These are phyloP conservation scores for Conticribra weissflogii DNA, from an alignment of 108 stramenopile genomes.

Conservation along the genomic window DNA sequence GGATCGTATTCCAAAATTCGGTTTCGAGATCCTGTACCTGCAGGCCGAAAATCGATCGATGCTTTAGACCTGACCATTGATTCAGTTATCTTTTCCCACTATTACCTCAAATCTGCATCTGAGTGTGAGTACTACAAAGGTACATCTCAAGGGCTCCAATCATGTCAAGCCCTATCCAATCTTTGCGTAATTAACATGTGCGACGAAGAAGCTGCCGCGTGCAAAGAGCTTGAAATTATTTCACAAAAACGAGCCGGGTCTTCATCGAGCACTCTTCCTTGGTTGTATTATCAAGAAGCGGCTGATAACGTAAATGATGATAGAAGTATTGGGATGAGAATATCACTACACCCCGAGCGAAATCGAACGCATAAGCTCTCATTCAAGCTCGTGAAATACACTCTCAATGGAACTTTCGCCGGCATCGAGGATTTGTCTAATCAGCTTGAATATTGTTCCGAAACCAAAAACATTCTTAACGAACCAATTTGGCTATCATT, in stretches of 20 bases:
- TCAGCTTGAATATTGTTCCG: conserved; percentile 65
- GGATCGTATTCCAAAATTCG: conserved; percentile 26
- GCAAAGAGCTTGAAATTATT: conserved; percentile 46
- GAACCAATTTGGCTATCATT: conserved; percentile 41
- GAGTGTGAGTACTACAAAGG: conserved; percentile 56
- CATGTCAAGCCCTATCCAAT: conserved; percentile 72
- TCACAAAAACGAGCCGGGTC: too few species aligned
- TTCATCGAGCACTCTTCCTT: conserved; percentile 67
- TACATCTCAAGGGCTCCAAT: conserved; percentile 9
- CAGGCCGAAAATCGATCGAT: conserved; percentile 4
- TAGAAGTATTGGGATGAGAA: conserved; percentile 55
- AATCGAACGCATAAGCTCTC: conserved; percentile 24
- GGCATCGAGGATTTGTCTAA: conserved; percentile 61
- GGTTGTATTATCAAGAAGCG: conserved; percentile 63
- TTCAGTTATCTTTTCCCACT: conserved; percentile 58
- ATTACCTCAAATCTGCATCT: conserved; percentile 48
- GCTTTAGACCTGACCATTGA: conserved; percentile 15
- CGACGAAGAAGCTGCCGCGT: conserved; percentile 52
- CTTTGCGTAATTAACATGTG: conserved; percentile 75
- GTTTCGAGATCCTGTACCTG: conserved; percentile 22
- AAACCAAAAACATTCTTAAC: conserved; percentile 24
- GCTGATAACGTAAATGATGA: conserved; percentile 46
- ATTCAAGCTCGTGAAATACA: conserved; percentile 66
- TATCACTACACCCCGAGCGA: conserved; percentile 35
- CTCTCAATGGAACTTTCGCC: conserved; percentile 68